Evolutionary conservation across 2,329 filamentous ascomycete species (phyloP).

Genomic region (Aureobasidium musti): DNA sequence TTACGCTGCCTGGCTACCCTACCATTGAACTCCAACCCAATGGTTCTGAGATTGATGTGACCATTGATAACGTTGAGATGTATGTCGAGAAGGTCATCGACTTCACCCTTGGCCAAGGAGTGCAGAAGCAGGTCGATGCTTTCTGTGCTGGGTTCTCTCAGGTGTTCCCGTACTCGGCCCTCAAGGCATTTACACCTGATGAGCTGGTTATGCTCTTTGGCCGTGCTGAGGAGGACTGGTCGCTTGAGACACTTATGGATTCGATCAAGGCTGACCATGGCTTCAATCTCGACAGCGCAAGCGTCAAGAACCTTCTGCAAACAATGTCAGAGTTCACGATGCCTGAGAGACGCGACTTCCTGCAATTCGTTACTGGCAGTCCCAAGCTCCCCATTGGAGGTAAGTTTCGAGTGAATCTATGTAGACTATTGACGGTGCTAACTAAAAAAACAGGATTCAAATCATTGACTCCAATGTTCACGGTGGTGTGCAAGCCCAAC

Average conservation of each 20-base stretch:
- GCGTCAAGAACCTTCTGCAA: conserved; percentile 87
- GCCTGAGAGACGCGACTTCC: conserved; percentile 81
- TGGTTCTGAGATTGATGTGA: conserved; percentile 74
- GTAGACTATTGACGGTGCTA: neutral
- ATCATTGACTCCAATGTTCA: conserved; percentile 96
- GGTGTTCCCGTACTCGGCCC: conserved; percentile 91
- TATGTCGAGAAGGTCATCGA: conserved; percentile 92
- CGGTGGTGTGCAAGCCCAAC: conserved; percentile 97
- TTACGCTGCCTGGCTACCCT: conserved; percentile 89
- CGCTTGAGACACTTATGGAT: conserved; percentile 94
- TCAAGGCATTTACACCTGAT: conserved; percentile 91
- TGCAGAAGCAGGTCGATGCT: conserved; percentile 84
- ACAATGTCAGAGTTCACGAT: conserved; percentile 85
- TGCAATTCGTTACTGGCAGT: conserved; percentile 97
- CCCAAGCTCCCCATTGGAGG: conserved; percentile 98
- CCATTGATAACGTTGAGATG: conserved; percentile 83
- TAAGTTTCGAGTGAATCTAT: conserved; percentile 52
- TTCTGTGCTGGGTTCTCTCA: conserved; percentile 91
- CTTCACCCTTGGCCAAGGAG: conserved; percentile 84
- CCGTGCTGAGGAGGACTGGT: conserved; percentile 92
- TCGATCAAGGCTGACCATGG: conserved; percentile 98
- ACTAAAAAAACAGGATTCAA: conserved; percentile 74
- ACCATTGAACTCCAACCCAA: conserved; percentile 77
- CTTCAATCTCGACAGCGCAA: conserved; percentile 97
- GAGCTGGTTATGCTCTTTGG: conserved; percentile 96